Percentiles rank a stretch among this genome's conserved stretches.
These are phyloP conservation scores for Wallacemonas sp. DNA, from an alignment of 208 protist species.

Conservation along the genomic window DNA sequence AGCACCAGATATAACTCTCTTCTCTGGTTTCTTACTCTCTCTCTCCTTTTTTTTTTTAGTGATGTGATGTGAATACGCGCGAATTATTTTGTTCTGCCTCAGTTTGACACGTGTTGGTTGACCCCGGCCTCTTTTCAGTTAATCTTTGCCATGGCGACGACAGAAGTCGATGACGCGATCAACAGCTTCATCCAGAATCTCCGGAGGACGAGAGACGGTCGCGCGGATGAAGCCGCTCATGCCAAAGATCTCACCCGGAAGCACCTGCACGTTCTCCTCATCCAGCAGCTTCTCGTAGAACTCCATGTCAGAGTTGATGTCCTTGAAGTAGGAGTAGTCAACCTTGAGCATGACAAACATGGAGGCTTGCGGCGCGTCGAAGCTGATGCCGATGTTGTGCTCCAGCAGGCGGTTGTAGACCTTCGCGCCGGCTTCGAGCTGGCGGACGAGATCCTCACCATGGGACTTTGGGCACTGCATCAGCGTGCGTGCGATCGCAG, in stretches of 20 bases:
- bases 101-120: no score
- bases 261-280: slow-evolving; percentile 89
- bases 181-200: slow-evolving; percentile 79
- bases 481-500: slow-evolving; percentile 78
- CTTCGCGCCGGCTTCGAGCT: slow-evolving; percentile 39
- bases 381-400: slow-evolving; percentile 43
- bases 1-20: no score
- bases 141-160: slow-evolving; percentile 25
- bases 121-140: no score
- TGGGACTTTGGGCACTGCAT: slow-evolving; percentile 58
- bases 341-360: slow-evolving; percentile 94
- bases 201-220: slow-evolving; percentile 70
- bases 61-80: no score
- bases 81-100: no score
- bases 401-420: slow-evolving; percentile 42
- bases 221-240: slow-evolving; percentile 78
- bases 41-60: no score
- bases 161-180: slow-evolving; percentile 85
- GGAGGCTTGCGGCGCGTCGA: slow-evolving; percentile 45
- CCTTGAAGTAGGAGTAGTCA: slow-evolving; percentile 69
- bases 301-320: slow-evolving; percentile 68
- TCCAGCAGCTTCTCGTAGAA: slow-evolving; percentile 84
- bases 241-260: slow-evolving; percentile 68
- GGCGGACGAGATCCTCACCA: slow-evolving; percentile 45
- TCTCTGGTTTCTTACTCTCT: no score